Evolutionary conservation across 805 yeast genomes (phyloP).

Genomic region (Nakazawaea sp.): DNA sequence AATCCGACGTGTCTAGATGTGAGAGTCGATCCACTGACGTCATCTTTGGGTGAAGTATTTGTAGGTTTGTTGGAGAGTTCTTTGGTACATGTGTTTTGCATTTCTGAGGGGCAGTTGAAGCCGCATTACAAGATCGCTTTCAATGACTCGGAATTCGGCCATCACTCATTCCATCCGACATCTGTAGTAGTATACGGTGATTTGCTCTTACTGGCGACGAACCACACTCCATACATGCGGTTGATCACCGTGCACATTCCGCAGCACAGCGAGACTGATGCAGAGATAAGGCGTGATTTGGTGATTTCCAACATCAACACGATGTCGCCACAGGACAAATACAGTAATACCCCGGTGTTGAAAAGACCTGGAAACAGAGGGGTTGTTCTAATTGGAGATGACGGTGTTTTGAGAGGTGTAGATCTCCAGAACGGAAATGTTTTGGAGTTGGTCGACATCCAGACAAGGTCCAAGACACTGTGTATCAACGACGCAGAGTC

Average conservation of each 20-base stretch:
- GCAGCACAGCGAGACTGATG: slow-evolving; percentile 14
- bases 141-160: slow-evolving; percentile 68
- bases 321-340: slow-evolving; percentile 63
- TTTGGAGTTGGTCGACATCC: slow-evolving; percentile 19
- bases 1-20: slow-evolving; percentile 48
- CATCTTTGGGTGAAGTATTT: slow-evolving; percentile 37
- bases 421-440: slow-evolving; percentile 36
- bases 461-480: slow-evolving; percentile 2
- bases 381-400: slow-evolving; percentile 65
- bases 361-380: slow-evolving; percentile 31
- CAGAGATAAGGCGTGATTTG: slow-evolving; percentile 22
- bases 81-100: slow-evolving; percentile 37
- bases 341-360: slow-evolving; percentile 39
- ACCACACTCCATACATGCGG: slow-evolving; percentile 75
- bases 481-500: not conserved
- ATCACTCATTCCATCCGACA: slow-evolving; percentile 57
- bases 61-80: slow-evolving; percentile 58
- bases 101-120: slow-evolving; percentile 14
- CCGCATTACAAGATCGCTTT: slow-evolving; percentile 45
- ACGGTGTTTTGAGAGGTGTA: slow-evolving; percentile 56
- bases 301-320: slow-evolving; percentile 40
- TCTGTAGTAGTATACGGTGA: slow-evolving; percentile 23
- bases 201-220: slow-evolving; percentile 58
- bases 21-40: slow-evolving; percentile 16
- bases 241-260: slow-evolving; percentile 43